Base-by-base conservation (phyloP, 2,329 filamentous ascomycete species). In the Coniochaeta sp. region DNA sequence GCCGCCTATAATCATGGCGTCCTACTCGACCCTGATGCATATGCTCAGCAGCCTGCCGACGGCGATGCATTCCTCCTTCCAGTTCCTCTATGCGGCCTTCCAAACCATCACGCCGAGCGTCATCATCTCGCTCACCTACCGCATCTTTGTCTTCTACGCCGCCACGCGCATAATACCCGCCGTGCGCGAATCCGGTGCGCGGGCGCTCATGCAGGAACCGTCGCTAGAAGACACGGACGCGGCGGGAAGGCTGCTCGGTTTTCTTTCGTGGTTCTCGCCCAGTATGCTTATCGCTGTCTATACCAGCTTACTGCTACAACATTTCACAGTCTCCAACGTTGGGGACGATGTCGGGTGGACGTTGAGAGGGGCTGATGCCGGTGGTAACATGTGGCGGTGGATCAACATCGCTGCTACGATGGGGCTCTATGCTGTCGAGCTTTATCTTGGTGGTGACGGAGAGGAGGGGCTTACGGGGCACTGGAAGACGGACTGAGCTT, bases 1-100 rank as follows among this genome's bases (percentile, higher is more conserved):
- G 50, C 95, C 95, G 16, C 95, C 95, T 0, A 92, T 98, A 65
- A 93, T 99, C 73, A 98, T 98, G 93, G 95, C 93, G 6, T 97
- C 93, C 7, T 98, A 97, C 75, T 93, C 92, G 28, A 97, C 93
- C 0, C 79, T 98, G 50, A 80, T 97, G 55, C 90, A 96, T 67
- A 84, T 93, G 55, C 79, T 98, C 40, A 89, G 90, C 60, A 89
- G 88, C 4, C 80, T 96, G n/a, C 93, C 91, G 2, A 88, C 84
- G 3, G 92, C 90, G 31, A 86, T 96, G 4, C 89, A 90, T 73
- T 93, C 91, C 0, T 89, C 88, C 0, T 88, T 96, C 68, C 90
- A 88, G 64, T 91, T 98, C 68, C 85, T 97, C 66, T 87, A 93
- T 61, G 93, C 93, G 12, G 95, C 95, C 24, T 90, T 98, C 71